phyloP scores from a whole-genome alignment of 2,329 filamentous ascomycete genomes.

The Colletotrichum chlorophyti region DNA sequence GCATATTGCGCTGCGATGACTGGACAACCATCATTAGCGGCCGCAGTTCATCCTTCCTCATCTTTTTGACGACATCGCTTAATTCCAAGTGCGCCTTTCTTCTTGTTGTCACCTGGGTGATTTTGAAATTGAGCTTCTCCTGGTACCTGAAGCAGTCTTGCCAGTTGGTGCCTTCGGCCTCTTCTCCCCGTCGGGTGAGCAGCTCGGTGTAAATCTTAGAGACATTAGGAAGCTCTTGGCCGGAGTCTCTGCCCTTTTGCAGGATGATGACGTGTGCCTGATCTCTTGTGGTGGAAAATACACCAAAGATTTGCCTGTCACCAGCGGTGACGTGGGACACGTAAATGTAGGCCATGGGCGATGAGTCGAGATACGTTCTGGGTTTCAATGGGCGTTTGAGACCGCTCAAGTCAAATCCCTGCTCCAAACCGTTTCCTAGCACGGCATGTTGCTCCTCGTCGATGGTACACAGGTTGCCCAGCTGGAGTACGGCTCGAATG shows the following conservation, averaged over 20 bases:
- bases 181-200: conserved; percentile 69
- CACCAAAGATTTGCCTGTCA: conserved; percentile 89
- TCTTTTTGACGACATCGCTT: conserved; percentile 86
- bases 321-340: conserved; percentile 91
- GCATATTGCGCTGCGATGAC: conserved; percentile 80
- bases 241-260: conserved; percentile 78
- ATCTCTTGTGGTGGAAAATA: conserved; percentile 84
- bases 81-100: conserved; percentile 90
- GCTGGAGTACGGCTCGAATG: conserved; percentile 83
- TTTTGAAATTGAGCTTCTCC: conserved; percentile 83
- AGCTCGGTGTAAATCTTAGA: conserved; percentile 86
- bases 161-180: conserved; percentile 73
- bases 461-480: conserved; percentile 92
- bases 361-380: conserved; percentile 75
- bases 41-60: conserved; percentile 82
- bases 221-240: conserved; percentile 86
- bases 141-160: conserved; percentile 88
- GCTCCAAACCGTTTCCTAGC: conserved; percentile 88
- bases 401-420: conserved; percentile 86
- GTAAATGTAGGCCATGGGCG: conserved; percentile 83
- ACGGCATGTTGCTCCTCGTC: conserved; percentile 91
- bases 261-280: conserved; percentile 90
- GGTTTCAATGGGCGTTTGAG: conserved; percentile 72
- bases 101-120: conserved; percentile 85
- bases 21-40: conserved; percentile 89